Evolutionary conservation across 202 grass and related monocot genomes (phyloP).

Genomic region (Dendrocalamus latiflorus): DNA sequence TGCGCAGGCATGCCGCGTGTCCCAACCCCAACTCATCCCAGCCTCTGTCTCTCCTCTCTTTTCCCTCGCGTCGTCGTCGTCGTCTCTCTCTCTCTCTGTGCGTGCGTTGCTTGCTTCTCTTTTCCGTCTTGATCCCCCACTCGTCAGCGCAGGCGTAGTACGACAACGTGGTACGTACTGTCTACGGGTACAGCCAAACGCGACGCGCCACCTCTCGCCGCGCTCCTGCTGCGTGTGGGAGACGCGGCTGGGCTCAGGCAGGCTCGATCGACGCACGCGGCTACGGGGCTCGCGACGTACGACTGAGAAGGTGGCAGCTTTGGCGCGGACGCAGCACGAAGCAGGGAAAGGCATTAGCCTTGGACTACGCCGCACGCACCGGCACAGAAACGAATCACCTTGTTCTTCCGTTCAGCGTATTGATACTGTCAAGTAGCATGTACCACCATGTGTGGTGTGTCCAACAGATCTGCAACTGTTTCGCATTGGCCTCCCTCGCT

Average conservation of each 20-base stretch:
- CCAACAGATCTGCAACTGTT: neutral
- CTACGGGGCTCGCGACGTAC: no score
- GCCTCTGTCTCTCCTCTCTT: no score
- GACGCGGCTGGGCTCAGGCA: neutral
- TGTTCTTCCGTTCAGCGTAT: neutral
- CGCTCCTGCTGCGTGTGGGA: neutral
- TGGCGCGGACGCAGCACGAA: no score
- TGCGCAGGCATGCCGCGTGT: constrained; percentile 28
- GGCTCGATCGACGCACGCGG: neutral
- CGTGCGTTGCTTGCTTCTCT: constrained; percentile 10
- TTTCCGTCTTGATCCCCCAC: constrained; percentile 5
- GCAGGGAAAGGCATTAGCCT: neutral
- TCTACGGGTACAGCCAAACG: constrained; percentile 12
- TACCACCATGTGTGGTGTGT: neutral
- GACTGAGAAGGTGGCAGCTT: neutral
- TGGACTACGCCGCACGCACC: no score
- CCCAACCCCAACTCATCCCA: no score
- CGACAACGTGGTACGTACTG: neutral
- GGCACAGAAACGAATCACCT: no score
- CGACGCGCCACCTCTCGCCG: neutral
- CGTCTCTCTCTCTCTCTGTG: neutral
- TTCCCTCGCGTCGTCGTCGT: neutral
- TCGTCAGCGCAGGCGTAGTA: constrained; percentile 6
- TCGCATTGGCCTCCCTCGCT: neutral
- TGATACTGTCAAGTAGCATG: neutral